Base-by-base conservation (phyloP, 352 stramenopile species). In the Globisporangium ultimum region DNA sequence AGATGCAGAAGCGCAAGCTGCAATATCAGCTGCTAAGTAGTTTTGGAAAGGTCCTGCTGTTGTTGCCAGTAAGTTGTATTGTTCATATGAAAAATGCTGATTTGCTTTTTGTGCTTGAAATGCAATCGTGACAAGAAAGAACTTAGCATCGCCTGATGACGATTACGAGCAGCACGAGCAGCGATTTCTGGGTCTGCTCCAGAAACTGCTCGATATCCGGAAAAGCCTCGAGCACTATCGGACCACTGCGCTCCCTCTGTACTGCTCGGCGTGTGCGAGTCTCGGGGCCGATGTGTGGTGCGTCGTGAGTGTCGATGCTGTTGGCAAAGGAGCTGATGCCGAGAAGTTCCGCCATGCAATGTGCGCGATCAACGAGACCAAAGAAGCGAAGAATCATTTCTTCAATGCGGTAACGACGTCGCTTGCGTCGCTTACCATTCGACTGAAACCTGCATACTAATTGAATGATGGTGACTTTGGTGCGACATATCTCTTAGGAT, bases 221-320 rank as follows among this genome's bases (percentile, higher is more conserved):
- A 76, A 83, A 64, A 89, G 78, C 41, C 64, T 89, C 11, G 74
- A 88, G 46, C 67, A 87, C 54, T 90, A 92, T 60, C 79, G 80
- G 48, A 71, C 67, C 2, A 82, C 67, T 8, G 75, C 77, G 1
- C 66, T 91, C 4, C 82, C 82, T 1, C 46, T 83, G 52, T 89
- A 89, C 61, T 87, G 78, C 64, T 66, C 77, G 1, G 67, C 80
- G 7, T 89, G 78, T 48, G 78, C 82, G 14, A 78, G 70, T 20
- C 73, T 91, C 12, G 80, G 82, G 0, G 80, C 78, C 0, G 80
- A 89, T 22, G 80, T 92, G 24, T 92, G 80, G 80, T 89, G 82
- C 32, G 78, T 90, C 15, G 74, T 88, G 38, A 86, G 82, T 24
- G 82, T 81, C 21, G 76, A 87, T 32, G 70, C 72, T 2, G 76